phyloP scores from a whole-genome alignment of 208 protist genomes.

The Wallacemonas sp. region DNA sequence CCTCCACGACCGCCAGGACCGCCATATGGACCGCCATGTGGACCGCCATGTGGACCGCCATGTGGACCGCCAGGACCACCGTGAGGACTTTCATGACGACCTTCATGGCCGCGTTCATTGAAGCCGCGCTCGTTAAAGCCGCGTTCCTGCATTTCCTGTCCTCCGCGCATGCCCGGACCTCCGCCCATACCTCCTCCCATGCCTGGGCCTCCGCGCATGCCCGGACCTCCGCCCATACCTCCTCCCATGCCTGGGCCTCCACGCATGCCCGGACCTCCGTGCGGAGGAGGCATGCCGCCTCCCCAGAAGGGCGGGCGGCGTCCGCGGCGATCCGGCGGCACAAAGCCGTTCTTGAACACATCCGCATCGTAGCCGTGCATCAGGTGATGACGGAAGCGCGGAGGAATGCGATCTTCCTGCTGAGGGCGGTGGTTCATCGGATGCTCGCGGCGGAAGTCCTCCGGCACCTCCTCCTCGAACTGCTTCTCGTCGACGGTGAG shows the following conservation, averaged over 20 bases:
- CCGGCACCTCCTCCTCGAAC: slow-evolving; percentile 60
- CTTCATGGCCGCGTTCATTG: too few relatives aligned
- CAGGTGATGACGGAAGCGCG: slow-evolving; percentile 12
- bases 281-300: slow-evolving; percentile 3
- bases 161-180: slow-evolving; percentile 7
- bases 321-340: slow-evolving; percentile 8
- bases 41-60: too few relatives aligned
- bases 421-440: neutral
- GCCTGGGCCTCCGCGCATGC: neutral
- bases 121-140: too few relatives aligned
- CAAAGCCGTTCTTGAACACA: slow-evolving; percentile 9
- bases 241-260: slow-evolving; percentile 6
- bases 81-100: neutral
- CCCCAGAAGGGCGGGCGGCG: slow-evolving; percentile 9
- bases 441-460: slow-evolving; percentile 30
- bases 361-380: slow-evolving; percentile 12
- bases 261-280: neutral
- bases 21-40: neutral
- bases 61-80: neutral
- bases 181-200: neutral
- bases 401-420: slow-evolving; percentile 1
- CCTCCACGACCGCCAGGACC: neutral
- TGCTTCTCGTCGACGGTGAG: slow-evolving; percentile 62
- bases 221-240: neutral
- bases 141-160: neutral